Base-by-base conservation (phyloP, 208 protist genomes). In the Naegleria lovaniensis region DNA sequence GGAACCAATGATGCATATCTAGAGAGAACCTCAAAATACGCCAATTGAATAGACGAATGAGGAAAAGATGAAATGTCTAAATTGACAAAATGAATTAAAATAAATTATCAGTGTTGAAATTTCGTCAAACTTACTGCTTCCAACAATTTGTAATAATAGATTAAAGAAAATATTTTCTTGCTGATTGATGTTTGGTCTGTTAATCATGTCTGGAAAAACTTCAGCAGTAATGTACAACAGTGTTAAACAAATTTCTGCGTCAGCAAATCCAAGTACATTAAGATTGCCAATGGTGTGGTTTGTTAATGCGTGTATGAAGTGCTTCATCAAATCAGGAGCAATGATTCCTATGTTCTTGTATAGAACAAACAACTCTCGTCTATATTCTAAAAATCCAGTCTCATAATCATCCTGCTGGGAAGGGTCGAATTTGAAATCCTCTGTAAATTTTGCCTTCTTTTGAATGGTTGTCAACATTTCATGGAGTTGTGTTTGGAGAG, bases 381-480 rank as follows among this genome's bases (percentile, higher is more conserved):
- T 58, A 29, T 89, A 89, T 25, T 58, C 41, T 29, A 67, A n/a
- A 40, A 89, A 67, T 67, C 41, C 29, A 67, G 4, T 29, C 39
- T 89, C 85, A 29, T 89, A 89, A 55, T 89, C 85, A 11, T 58
- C 48, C 40, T 67, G 85, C 40, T 67, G 7, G 3, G 33, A 41
- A 29, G 48, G 48, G 38, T 89, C 29, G 39, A 89, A 89, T 40
- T 67, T 67, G 51, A 41, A 89, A 67, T 89, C 85, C 13, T 89
- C 48, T 7, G 48, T 33, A 40, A 40, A 89, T 67, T 40, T 33
- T n/a, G n/a, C 41, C 29, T 89, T 89, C 5, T 52, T 36, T 38
- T 40, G 16, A 67, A 89, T 89, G 0, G 41, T 67, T 38, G 51
- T 13, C 1, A 89, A 11, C n/a, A 89, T 89, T 13, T 16, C 7